Percentiles rank a stretch among this genome's conserved stretches.
Evolutionary conservation across 1,284 basidiomycete genomes (phyloP).

Genomic region (Taiwanofungus camphoratus): DNA sequence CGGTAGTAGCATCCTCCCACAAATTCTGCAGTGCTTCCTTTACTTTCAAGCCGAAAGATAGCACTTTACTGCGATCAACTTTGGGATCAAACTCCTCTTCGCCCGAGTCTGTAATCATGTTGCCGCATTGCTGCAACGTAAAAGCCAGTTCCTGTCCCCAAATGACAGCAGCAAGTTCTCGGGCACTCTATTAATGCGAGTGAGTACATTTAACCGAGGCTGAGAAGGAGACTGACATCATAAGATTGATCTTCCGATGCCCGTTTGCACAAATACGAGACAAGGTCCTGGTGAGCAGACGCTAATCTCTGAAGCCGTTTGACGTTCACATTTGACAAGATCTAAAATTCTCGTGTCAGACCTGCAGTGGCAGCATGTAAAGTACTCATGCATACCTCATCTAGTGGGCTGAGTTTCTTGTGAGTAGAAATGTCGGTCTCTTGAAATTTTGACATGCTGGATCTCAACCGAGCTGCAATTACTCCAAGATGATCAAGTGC

Average conservation of each 20-base stretch:
- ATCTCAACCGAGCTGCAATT: conserved; percentile 80
- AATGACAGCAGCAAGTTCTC: conserved; percentile 65
- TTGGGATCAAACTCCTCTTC: conserved; percentile 23
- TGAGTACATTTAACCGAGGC: background rate
- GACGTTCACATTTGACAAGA: conserved; percentile 46
- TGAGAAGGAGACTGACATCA: conserved; percentile 43
- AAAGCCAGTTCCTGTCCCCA: conserved; percentile 72
- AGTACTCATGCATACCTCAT: conserved; percentile 67
- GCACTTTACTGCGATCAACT: conserved; percentile 30
- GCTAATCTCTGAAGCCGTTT: conserved; percentile 55
- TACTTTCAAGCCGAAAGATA: conserved; percentile 46
- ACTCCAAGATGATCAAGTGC: conserved; percentile 90
- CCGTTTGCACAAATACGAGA: conserved; percentile 57
- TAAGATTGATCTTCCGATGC: conserved; percentile 75
- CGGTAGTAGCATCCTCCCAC: conserved; percentile 60
- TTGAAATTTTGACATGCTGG: conserved; percentile 47
- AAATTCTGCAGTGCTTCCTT: conserved; percentile 57
- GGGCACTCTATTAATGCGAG: conserved; percentile 52
- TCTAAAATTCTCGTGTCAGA: conserved; percentile 31
- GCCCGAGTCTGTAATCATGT: conserved; percentile 34
- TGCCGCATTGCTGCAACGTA: conserved; percentile 51
- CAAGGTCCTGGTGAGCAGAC: conserved; percentile 56
- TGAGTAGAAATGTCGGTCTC: conserved; percentile 12
- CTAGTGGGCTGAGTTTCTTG: conserved; percentile 49
- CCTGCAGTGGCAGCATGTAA: background rate